Evolutionary conservation across 768 basidiomycete species (phyloP), one percentile per base, ranked within the genome.

Genomic region (Lactarius tabidus): DNA sequence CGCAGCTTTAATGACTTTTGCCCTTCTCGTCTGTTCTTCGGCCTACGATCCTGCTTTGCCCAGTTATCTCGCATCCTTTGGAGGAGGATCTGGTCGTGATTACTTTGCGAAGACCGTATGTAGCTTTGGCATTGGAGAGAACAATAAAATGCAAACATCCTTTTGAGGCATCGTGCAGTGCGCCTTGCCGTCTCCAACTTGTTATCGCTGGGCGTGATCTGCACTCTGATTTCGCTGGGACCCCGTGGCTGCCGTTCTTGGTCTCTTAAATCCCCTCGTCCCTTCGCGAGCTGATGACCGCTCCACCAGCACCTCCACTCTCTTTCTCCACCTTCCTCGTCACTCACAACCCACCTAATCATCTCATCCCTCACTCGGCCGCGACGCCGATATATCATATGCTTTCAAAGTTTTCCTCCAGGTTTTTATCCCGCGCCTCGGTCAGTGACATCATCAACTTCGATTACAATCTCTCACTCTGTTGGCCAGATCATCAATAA

Each of bases 371-470:
- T n/a, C n/a, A 6, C 39, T 28, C 29, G 1, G 7, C 20, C 6
- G 6, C 38, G 17, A 35, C 52, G 8, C 20, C 4, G 14, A 18
- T 8, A n/a, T n/a, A 5, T 35, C 31, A 66, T 57, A 56, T 66
- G 1, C 41, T 56, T 1, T 58, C 65, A 6, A 53, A 26, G 38
- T 26, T 60, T 0, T n/a, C 55, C 2, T 62, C 65, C 31, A 66
- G 23, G 31, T 53, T 66, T 3, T 6, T 62, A 9, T n/a, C 54
- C 23, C 64, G 64, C 15, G 54, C 36, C 14, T 65, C 65, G 38
- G 65, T 66, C 1, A 1, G 65, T 66, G 14, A 14, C 41, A 1
- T 52, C 20, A 12, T 29, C 2, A 4, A 28, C 5, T 0, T 38
- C 31, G 1, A 56, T 18, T 9, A n/a, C 28, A 8, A 26, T 41